Evolutionary conservation across 306 rosid species (phyloP), one percentile per base, ranked within the genome.

Genomic region (Gleditsia sinensis): DNA sequence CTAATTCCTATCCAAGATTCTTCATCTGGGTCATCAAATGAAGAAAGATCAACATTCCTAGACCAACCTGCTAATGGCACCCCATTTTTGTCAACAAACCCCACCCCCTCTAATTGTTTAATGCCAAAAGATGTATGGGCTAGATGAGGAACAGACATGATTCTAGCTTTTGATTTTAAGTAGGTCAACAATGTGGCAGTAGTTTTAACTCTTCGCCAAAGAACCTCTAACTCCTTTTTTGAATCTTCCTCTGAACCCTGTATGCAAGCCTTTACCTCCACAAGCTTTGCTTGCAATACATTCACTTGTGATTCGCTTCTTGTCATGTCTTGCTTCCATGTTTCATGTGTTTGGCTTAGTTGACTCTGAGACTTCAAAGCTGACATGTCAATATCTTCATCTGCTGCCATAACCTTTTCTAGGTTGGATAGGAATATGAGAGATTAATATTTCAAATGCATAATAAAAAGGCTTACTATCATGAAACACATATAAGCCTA

Each of bases 151-250:
- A 90, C 85, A 16, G 87, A 91, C 88, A 92, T 82, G 67, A 88
- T 49, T 80, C 89, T 86, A n/a, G 96, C 91, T 80, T 90, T 92
- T 21, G 94, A 88, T 90, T 88, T 90, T 84, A 92, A 77, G 87
- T 90, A 92, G n/a, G 85, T 79, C 74, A 92, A 84, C 85, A 90
- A 64, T 34, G 86, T 85, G 12, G 85, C 75, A 37, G 90, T 80
- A 25, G 92, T 88, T 80, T 84, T 92, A 45, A 92, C 94, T 84
- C 98, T 88, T 60, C 86, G 79, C 94, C 94, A 92, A 36, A 90
- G 88, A 82, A 92, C 84, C 72, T 87, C 90, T 51, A 92, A 80
- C 76, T 87, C 96, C 76, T 88, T 85, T 39, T 72, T 82, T 0
- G 86, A 78, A 30, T 92, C 91, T 73, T 83, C 94, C 77, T 84